Percentiles rank a stretch among this genome's conserved stretches.
These are phyloP conservation scores for Trichoderma oligosporum DNA, from an alignment of 2,329 filamentous ascomycete species.

Conservation along the genomic window DNA sequence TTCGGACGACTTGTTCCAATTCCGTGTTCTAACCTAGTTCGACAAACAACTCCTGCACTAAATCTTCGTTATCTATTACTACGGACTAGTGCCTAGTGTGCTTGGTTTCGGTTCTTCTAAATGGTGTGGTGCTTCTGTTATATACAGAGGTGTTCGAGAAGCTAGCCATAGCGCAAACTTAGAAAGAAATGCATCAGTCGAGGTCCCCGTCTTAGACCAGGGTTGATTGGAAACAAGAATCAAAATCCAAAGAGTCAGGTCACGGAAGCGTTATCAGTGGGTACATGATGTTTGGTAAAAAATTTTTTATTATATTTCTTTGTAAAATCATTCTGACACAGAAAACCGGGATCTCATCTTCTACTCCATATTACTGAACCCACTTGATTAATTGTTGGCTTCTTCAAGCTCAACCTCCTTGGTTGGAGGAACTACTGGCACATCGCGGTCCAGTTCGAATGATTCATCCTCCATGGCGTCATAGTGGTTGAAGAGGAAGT, in stretches of 20 bases:
- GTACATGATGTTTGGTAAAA: neutral
- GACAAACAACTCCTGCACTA: too few relatives aligned
- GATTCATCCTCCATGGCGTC: conserved; percentile 38
- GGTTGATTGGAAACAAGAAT: neutral
- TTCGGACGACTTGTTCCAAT: too few relatives aligned
- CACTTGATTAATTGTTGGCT: neutral
- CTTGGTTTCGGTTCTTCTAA: neutral
- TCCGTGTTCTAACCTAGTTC: too few relatives aligned
- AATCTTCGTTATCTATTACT: too few relatives aligned
- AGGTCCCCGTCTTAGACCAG: neutral
- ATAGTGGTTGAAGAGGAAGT: conserved; percentile 38
- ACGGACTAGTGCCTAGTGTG: too few relatives aligned
- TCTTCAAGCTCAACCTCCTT: conserved; percentile 15
- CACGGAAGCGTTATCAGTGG: conserved; percentile 2
- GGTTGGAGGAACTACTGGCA: neutral
- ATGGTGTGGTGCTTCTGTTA: conserved; percentile 5
- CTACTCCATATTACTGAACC: neutral
- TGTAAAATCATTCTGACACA: conserved; percentile 11
- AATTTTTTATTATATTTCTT: neutral
- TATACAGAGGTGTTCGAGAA: conserved; percentile 15
- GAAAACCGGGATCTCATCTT: neutral
- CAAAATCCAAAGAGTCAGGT: too few relatives aligned
- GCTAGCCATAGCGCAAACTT: neutral
- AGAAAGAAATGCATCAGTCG: neutral
- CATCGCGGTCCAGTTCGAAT: conserved; percentile 38